phyloP scores from a whole-genome alignment of 768 basidiomycete genomes.

The Hypsizygus marmoreus region DNA sequence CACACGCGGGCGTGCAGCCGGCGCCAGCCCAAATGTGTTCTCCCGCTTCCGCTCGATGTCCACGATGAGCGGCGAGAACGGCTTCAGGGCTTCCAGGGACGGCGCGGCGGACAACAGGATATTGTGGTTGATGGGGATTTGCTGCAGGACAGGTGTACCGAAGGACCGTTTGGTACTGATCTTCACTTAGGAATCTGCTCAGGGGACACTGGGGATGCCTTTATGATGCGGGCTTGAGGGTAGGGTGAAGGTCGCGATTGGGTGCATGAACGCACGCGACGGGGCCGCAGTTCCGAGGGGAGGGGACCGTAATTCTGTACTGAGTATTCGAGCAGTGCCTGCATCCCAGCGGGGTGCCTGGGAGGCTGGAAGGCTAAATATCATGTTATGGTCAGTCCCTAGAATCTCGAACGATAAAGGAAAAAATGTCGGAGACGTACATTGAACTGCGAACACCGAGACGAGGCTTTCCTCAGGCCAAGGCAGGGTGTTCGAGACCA shows the following conservation, averaged over 20 bases:
- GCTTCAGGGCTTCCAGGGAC: conserved; percentile 40
- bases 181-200: conserved; percentile 33
- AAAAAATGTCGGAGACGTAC: too few relatives aligned
- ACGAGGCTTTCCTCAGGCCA: conserved; percentile 79
- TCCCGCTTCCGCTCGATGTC: conserved; percentile 41
- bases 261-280: conserved; percentile 64
- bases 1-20: conserved; percentile 51
- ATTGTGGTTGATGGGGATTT: conserved; percentile 45
- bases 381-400: conserved; percentile 15
- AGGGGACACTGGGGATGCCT: conserved; percentile 42
- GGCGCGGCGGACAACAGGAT: conserved; percentile 36
- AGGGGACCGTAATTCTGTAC: conserved; percentile 71
- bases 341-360: conserved; percentile 63
- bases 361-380: conserved; percentile 71
- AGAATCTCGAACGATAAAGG: too few relatives aligned
- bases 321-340: conserved; percentile 72
- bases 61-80: conserved; percentile 41
- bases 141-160: conserved; percentile 39
- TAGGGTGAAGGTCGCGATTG: conserved; percentile 77
- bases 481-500: conserved; percentile 61
- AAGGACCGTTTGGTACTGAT: conserved; percentile 16
- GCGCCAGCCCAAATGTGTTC: conserved; percentile 32
- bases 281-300: conserved; percentile 68
- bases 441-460: conserved; percentile 71
- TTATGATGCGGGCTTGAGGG: conserved; percentile 51